Percentiles rank a stretch among this genome's conserved stretches.
Evolutionary conservation across 2,329 filamentous ascomycete genomes (phyloP).

Genomic region (Curvularia sp.): DNA sequence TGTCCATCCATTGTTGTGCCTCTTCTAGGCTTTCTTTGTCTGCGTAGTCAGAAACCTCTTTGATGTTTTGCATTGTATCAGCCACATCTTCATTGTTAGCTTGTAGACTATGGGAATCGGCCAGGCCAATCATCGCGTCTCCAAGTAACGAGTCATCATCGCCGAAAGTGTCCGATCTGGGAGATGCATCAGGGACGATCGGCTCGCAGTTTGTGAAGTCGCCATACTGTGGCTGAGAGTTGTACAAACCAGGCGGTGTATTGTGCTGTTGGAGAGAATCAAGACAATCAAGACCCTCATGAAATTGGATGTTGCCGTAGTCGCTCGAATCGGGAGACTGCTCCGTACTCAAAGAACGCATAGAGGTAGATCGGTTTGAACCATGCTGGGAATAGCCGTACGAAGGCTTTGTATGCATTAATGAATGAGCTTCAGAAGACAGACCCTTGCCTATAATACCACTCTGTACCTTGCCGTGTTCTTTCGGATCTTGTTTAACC

Average conservation of each 20-base stretch:
- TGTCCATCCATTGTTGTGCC: constrained; percentile 9
- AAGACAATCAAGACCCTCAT: constrained; percentile 20
- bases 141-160: constrained; percentile 43
- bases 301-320: constrained; percentile 37
- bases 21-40: constrained; percentile 15
- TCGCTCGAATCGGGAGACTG: constrained; percentile 32
- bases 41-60: constrained; percentile 5
- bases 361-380: constrained; percentile 34
- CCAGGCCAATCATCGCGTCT: constrained; percentile 44
- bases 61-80: neutral
- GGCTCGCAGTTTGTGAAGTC: neutral
- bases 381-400: constrained; percentile 39
- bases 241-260: neutral
- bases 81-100: neutral
- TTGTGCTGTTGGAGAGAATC: neutral
- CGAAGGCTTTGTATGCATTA: constrained; percentile 39
- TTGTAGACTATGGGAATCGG: constrained; percentile 41
- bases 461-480: constrained; percentile 37
- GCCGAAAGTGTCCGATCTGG: constrained; percentile 33
- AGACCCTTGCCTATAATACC: constrained; percentile 31
- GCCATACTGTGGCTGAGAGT: neutral
- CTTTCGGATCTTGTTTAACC: constrained; percentile 23
- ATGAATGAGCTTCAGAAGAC: constrained; percentile 29
- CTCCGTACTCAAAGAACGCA: constrained; percentile 6
- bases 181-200: neutral